phyloP scores from a whole-genome alignment of 2,329 filamentous ascomycete genomes.

The Diaporthe sp. region DNA sequence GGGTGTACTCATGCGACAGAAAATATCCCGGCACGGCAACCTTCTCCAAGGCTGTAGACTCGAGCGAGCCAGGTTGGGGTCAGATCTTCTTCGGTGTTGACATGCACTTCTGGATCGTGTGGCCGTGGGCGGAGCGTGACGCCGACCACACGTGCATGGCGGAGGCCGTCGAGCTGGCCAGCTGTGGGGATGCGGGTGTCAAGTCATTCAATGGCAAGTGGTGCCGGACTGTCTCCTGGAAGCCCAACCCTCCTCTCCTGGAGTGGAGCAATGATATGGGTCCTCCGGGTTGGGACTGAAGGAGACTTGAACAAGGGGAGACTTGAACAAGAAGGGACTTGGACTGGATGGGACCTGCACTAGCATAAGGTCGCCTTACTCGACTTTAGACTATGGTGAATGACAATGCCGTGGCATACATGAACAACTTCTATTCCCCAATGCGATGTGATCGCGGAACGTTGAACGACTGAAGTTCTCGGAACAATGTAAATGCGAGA shows the following conservation, averaged over 20 bases:
- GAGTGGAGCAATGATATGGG: conserved; percentile 15
- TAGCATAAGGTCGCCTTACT: neutral
- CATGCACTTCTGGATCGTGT: neutral
- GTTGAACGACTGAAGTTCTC: neutral
- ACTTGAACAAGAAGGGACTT: neutral
- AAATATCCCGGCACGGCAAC: neutral
- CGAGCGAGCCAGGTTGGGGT: neutral
- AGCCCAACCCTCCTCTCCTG: neutral
- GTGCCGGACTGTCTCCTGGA: conserved; percentile 6
- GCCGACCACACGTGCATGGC: conserved; percentile 13
- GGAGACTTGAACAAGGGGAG: neutral
- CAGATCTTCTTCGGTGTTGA: conserved; percentile 6
- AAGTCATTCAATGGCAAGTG: conserved; percentile 6
- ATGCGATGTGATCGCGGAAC: neutral
- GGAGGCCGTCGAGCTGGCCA: neutral
- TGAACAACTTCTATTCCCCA: neutral
- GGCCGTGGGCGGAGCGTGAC: neutral
- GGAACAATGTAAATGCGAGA: neutral
- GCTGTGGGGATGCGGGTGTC: neutral
- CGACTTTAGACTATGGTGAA: neutral
- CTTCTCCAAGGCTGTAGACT: neutral
- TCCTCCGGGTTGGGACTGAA: neutral
- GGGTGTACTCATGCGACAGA: neutral
- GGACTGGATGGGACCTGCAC: neutral
- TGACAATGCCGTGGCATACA: neutral